A percentile compares a stretch with the other conserved stretches of the same genome.
Conservation (phyloP, 495 filamentous ascomycete species). For the Aeminium ludgeri region DNA sequence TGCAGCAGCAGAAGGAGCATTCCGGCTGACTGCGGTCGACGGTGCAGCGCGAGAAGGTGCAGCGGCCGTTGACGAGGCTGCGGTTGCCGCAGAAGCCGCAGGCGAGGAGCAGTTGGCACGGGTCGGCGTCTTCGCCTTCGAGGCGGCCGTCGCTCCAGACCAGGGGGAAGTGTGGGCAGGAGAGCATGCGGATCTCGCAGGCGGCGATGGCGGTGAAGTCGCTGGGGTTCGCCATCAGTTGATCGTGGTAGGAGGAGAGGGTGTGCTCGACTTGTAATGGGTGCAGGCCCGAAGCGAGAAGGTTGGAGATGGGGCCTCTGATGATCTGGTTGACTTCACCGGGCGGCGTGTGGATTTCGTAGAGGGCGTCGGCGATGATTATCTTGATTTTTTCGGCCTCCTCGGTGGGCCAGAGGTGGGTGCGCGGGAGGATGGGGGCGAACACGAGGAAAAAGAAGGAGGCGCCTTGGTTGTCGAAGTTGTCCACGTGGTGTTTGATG, state of each 20-base stretch:
- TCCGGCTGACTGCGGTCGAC: conserved; percentile 19
- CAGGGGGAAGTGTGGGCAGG: conserved; percentile 23
- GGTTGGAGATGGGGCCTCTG: conserved; percentile 12
- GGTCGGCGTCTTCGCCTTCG: conserved; percentile 21
- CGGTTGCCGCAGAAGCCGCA: conserved; percentile 22
- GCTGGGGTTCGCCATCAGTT: conserved; percentile 19
- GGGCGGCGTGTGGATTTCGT: conserved; percentile 11
- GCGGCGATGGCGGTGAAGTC: conserved; percentile 22
- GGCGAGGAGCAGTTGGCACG: conserved; percentile 19
- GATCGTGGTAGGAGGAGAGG: conserved; percentile 25
- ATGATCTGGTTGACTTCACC: conserved; percentile 14
- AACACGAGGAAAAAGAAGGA: conserved; percentile 21
- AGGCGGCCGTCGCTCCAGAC: conserved; percentile 10
- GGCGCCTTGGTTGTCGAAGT: conserved; percentile 22
- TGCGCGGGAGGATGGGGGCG: conserved; percentile 20
- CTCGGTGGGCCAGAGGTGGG: conserved; percentile 4
- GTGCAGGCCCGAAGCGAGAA: conserved; percentile 19
- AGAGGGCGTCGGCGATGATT: conserved; percentile 15
- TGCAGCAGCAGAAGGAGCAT: conserved; percentile 23
- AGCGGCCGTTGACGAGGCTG: conserved; percentile 19
- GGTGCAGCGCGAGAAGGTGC: conserved; percentile 19
- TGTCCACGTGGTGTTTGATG: conserved; percentile 16
- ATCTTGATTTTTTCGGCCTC: conserved; percentile 7
- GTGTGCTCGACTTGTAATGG: conserved; percentile 25
- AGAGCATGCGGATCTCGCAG: conserved; percentile 19